These are phyloP conservation scores for Petrea volubilis DNA, from an alignment of 257 asterid species.

Conservation along the genomic window DNA sequence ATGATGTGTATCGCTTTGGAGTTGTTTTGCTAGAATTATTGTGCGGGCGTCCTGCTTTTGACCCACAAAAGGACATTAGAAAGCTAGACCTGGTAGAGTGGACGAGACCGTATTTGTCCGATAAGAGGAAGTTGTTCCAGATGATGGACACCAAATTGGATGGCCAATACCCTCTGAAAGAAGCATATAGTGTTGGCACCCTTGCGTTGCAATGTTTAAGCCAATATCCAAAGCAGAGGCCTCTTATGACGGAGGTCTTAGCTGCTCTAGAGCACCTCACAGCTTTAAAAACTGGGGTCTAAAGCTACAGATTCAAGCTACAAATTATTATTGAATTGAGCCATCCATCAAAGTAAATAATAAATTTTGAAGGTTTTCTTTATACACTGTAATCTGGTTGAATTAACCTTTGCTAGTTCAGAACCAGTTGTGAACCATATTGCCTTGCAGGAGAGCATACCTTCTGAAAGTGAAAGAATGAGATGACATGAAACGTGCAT, in stretches of 20 bases:
- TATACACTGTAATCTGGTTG: no score
- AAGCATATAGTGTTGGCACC: neutral
- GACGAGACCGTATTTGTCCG: neutral
- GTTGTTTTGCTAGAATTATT: conserved; percentile 1
- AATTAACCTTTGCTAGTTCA: no score
- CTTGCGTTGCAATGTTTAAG: conserved; percentile 11
- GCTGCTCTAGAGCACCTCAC: conserved; percentile 1
- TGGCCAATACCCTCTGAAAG: neutral
- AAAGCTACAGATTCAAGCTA: neutral
- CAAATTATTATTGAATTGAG: neutral
- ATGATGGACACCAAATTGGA: conserved; percentile 7
- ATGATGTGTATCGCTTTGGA: neutral
- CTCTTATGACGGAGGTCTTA: conserved; percentile 6
- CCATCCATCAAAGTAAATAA: no score
- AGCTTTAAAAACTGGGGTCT: neutral
- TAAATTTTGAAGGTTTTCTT: no score
- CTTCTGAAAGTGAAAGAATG: no score
- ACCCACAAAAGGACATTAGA: no score
- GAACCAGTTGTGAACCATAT: no score
- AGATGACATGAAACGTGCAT: no score
- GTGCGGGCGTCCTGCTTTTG: no score
- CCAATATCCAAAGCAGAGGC: neutral
- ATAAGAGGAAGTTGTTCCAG: neutral
- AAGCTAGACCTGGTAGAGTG: neutral
- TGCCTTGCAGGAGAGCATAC: no score